Evolutionary conservation across 306 rosid genomes (phyloP).

Genomic region (Astragalus glycyphyllos): DNA sequence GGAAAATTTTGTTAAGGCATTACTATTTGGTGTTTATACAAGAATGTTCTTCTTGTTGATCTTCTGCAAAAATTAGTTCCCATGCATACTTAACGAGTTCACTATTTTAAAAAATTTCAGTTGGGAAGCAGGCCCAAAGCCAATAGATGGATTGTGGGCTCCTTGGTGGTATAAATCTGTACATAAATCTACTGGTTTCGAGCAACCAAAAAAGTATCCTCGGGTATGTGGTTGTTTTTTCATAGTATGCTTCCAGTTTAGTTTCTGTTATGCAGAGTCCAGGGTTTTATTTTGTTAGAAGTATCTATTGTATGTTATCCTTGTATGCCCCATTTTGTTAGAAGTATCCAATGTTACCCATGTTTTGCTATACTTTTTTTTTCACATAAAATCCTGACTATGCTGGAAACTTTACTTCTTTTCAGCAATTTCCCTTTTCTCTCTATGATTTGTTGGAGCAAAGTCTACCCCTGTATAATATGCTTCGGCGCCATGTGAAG

Average conservation of each 20-base stretch:
- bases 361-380: no score
- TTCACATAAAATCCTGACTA: background rate
- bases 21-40: constrained; percentile 4
- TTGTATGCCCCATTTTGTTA: constrained; percentile 10
- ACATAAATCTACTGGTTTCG: constrained; percentile 66
- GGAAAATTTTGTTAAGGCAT: background rate
- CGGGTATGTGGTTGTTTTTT: constrained; percentile 48
- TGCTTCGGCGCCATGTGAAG: constrained; percentile 62
- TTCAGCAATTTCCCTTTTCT: constrained; percentile 73
- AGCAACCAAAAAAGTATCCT: constrained; percentile 60
- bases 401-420: constrained; percentile 14
- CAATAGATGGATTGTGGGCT: constrained; percentile 80
- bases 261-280: constrained; percentile 19
- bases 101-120: constrained; percentile 46
- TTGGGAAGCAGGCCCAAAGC: constrained; percentile 82
- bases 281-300: background rate
- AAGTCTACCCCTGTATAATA: constrained; percentile 73
- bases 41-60: background rate
- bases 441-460: constrained; percentile 67
- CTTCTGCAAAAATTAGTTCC: constrained; percentile 6
- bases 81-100: constrained; percentile 35
- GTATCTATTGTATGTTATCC: background rate
- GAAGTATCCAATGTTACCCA: background rate
- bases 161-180: constrained; percentile 79
- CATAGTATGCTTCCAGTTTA: constrained; percentile 17